Percentiles rank a stretch among this genome's conserved stretches.
phyloP scores from a whole-genome alignment of 2,329 filamentous ascomycete genomes.

The Scedosporium boydii region DNA sequence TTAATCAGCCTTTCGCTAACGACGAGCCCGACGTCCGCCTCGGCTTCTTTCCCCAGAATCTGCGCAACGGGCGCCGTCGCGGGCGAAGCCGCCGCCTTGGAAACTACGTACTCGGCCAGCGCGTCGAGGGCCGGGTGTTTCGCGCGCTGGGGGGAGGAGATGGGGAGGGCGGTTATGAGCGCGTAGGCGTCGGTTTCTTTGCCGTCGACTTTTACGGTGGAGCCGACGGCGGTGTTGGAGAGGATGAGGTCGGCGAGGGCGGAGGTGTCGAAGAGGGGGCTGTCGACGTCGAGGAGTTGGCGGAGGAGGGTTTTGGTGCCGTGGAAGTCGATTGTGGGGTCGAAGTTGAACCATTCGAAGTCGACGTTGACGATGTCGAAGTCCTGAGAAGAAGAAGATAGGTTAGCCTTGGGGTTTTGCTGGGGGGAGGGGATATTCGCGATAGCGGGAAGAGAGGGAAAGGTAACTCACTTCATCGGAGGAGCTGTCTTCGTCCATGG shows the following conservation, averaged over 20 bases:
- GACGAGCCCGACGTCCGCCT: constrained; percentile 67
- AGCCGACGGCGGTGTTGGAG: constrained; percentile 78
- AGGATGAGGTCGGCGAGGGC: constrained; percentile 78
- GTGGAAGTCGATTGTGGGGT: constrained; percentile 84
- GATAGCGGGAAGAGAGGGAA: background rate
- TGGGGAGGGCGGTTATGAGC: constrained; percentile 78
- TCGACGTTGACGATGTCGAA: constrained; percentile 90
- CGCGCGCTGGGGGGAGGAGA: constrained; percentile 57
- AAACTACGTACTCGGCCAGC: constrained; percentile 61
- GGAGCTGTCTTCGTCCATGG: constrained; percentile 42
- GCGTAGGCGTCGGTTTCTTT: constrained; percentile 89
- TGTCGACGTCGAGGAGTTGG: constrained; percentile 86
- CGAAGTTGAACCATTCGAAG: constrained; percentile 98
- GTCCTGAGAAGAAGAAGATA: constrained; percentile 43
- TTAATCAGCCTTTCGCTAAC: constrained; percentile 94
- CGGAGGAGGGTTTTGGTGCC: constrained; percentile 83
- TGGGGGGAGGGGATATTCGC: constrained; percentile 2
- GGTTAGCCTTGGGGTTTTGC: constrained; percentile 9
- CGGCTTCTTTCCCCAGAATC: constrained; percentile 16
- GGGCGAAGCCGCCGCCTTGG: constrained; percentile 42
- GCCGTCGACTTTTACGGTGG: constrained; percentile 94
- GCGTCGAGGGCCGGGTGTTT: constrained; percentile 63
- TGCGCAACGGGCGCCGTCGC: constrained; percentile 38
- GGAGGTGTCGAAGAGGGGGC: constrained; percentile 77
- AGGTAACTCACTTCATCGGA: constrained; percentile 38